Evolutionary conservation across 1,284 basidiomycete species (phyloP).

Genomic region (Cerioporus squamosus): DNA sequence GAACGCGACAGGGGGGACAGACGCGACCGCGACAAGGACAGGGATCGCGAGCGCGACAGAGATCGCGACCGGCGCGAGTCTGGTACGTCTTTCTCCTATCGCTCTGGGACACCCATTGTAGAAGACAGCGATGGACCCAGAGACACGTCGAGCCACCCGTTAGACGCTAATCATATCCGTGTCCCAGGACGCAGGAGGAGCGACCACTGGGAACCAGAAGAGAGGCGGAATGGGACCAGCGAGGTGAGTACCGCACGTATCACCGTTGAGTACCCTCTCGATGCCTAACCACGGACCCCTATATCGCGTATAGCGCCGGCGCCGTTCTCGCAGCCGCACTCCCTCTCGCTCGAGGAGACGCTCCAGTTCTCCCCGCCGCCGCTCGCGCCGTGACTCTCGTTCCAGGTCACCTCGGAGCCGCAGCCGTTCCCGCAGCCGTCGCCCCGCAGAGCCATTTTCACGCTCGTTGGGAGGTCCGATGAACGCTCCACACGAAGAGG

Average conservation of each 20-base stretch:
- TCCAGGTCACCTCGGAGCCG: slow-evolving; percentile 49
- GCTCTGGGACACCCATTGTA: too few relatives aligned
- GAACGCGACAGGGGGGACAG: slow-evolving; percentile 39
- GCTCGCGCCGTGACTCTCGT: slow-evolving; percentile 57
- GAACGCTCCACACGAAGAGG: slow-evolving; percentile 89
- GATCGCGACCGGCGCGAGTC: slow-evolving; percentile 53
- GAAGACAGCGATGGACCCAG: too few relatives aligned
- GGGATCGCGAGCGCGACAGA: slow-evolving; percentile 43
- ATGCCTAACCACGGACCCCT: slow-evolving; percentile 17
- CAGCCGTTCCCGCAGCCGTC: slow-evolving; percentile 62
- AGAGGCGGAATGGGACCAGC: slow-evolving; percentile 52
- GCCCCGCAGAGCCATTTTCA: slow-evolving; percentile 65
- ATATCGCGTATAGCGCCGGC: slow-evolving; percentile 44
- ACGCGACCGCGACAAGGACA: slow-evolving; percentile 41
- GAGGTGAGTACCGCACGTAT: slow-evolving; percentile 50
- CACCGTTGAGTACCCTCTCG: slow-evolving; percentile 13
- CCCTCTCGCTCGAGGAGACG: slow-evolving; percentile 71
- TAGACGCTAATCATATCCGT: neutral
- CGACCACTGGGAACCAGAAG: slow-evolving; percentile 83
- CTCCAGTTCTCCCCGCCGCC: slow-evolving; percentile 67
- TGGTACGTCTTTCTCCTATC: slow-evolving; percentile 41
- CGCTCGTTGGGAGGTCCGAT: slow-evolving; percentile 88
- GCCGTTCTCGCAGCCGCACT: slow-evolving; percentile 51
- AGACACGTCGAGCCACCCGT: too few relatives aligned
- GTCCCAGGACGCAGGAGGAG: slow-evolving; percentile 45